These are phyloP conservation scores for Solioccasus polychromus DNA, from an alignment of 768 basidiomycete species.

Conservation along the genomic window DNA sequence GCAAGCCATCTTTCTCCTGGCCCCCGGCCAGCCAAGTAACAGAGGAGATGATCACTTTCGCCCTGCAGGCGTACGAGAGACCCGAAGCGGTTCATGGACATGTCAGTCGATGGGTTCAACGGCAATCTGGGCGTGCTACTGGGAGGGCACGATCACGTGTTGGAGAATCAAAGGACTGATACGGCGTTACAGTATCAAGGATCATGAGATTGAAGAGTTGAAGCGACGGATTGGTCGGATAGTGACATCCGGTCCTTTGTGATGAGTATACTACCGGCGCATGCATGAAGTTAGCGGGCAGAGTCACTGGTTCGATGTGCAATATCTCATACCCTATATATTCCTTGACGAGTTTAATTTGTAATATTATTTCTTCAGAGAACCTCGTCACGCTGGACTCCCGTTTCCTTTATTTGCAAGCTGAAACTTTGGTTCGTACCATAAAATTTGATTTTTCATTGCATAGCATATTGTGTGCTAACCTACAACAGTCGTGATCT, in stretches of 20 bases:
- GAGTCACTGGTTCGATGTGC: no score
- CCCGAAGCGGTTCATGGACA: background rate
- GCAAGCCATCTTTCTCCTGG: constrained; percentile 10
- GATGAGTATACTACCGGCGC: background rate
- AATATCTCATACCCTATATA: no score
- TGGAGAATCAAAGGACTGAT: constrained; percentile 13
- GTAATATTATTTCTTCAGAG: no score
- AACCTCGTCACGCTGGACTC: no score
- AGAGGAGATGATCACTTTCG: background rate
- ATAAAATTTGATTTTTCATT: no score
- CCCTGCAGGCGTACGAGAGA: constrained; percentile 1
- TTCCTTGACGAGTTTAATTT: no score
- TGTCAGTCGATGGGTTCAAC: constrained; percentile 1
- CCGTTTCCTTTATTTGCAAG: no score
- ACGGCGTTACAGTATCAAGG: constrained; percentile 11
- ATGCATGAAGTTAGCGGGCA: no score
- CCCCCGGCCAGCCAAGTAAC: background rate
- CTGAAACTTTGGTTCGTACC: no score
- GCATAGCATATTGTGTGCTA: no score
- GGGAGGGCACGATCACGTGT: constrained; percentile 7
- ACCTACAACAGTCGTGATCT: constrained; percentile 11
- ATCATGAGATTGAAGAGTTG: constrained; percentile 4
- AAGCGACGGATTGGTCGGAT: background rate
- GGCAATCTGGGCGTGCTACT: background rate
- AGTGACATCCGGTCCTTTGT: background rate